Base-by-base conservation (phyloP, 164 flowering plant species). In the Amborella trichopoda region DNA sequence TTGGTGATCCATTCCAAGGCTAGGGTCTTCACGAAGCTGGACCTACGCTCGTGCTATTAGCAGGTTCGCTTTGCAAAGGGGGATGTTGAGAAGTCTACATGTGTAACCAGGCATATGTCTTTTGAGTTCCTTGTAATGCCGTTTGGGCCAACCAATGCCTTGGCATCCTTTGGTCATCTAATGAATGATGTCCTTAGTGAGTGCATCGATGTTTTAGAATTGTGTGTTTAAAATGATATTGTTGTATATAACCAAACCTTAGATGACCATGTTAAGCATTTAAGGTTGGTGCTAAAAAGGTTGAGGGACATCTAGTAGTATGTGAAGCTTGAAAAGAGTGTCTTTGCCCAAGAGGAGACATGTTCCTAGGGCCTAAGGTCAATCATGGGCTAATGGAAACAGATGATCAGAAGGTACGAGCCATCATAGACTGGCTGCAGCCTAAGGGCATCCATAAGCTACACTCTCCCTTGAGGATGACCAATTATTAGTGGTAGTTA, bases 231-330 rank as follows among this genome's bases (percentile, higher is more conserved):
- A 1, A 40, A 48, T 33, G 41, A 33, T 14, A 33, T 33, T 4
- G 41, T 48, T 2, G 24, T 48, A 6, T n/a, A n/a, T n/a, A n/a
- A n/a, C n/a, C n/a, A n/a, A n/a, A n/a, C n/a, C n/a, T n/a, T n/a
- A n/a, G n/a, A n/a, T n/a, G n/a, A n/a, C n/a, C n/a, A n/a, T n/a
- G n/a, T n/a, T n/a, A n/a, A n/a, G n/a, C n/a, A n/a, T 48, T 32
- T 12, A 48, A 18, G n/a, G n/a, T n/a, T n/a, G n/a, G n/a, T n/a
- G n/a, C n/a, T n/a, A 17, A 33, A 32, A 6, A 11, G 26, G 12
- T 48, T 28, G 51, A 48, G n/a, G 51, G 34, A 21, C 27, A 48
- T 28, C 1, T 48, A 28, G 10, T 23, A 32, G 12, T 48, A 30
- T 19, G 24, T 48, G 8, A 33, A 48, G 51, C 1, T 3, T 5